Evolutionary conservation across 352 stramenopile species (phyloP).

Genomic region (Elongisporangium undulatum): DNA sequence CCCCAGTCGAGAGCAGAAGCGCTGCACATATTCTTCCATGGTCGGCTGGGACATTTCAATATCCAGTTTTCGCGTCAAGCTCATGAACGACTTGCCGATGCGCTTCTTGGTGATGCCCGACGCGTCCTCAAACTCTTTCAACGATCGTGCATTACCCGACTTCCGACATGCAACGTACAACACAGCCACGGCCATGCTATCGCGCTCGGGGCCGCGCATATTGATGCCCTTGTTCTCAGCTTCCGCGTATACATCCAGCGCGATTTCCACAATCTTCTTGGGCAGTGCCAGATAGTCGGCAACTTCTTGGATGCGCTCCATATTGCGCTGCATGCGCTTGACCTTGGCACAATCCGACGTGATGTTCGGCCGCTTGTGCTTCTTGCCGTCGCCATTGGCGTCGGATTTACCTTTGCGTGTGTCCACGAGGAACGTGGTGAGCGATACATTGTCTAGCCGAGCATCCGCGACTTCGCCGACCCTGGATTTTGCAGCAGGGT

Average conservation of each 20-base stretch:
- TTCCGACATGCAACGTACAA: slow-evolving; percentile 77
- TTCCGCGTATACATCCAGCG: slow-evolving; percentile 65
- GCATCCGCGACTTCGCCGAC: slow-evolving; percentile 65
- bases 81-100: slow-evolving; percentile 81
- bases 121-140: slow-evolving; percentile 78
- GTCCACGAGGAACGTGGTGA: slow-evolving; percentile 72
- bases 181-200: slow-evolving; percentile 59
- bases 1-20: slow-evolving; percentile 70
- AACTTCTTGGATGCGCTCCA: slow-evolving; percentile 64
- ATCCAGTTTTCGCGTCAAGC: slow-evolving; percentile 39
- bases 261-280: slow-evolving; percentile 69
- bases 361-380: slow-evolving; percentile 59
- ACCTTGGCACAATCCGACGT: slow-evolving; percentile 52
- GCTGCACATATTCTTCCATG: slow-evolving; percentile 72
- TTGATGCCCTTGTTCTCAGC: slow-evolving; percentile 60
- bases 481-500: slow-evolving; percentile 74
- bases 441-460: slow-evolving; percentile 51
- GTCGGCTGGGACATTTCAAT: slow-evolving; percentile 66
- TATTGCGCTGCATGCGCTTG: slow-evolving; percentile 64
- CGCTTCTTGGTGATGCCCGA: slow-evolving; percentile 66
- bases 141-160: slow-evolving; percentile 49
- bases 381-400: slow-evolving; percentile 12
- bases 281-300: slow-evolving; percentile 58
- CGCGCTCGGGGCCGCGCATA: slow-evolving; percentile 58
- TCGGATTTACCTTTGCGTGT: slow-evolving; percentile 26